Conservation (phyloP, 306 rosid species). For the Quercus gilva region DNA sequence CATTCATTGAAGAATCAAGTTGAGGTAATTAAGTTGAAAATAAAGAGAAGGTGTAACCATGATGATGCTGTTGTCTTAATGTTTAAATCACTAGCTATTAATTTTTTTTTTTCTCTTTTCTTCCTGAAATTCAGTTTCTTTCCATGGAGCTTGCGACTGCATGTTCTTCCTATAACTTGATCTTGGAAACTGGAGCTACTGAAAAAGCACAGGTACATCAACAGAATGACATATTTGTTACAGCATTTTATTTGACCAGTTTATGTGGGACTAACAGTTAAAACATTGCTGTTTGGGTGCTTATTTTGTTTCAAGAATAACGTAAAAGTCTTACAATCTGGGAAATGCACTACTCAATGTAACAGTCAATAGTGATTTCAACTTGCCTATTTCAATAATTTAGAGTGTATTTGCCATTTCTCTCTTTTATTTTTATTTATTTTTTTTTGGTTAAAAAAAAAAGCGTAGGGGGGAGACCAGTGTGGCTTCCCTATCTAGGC, state of each 20-base stretch:
- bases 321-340: no score
- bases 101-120: not conserved
- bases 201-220: conserved; percentile 20
- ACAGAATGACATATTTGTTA: not conserved
- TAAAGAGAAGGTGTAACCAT: not conserved
- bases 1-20: conserved; percentile 34
- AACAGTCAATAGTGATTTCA: no score
- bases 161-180: conserved; percentile 24
- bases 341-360: no score
- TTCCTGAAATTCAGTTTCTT: conserved; percentile 31
- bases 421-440: no score
- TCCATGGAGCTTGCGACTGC: conserved; percentile 39
- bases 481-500: no score
- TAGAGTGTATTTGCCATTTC: no score
- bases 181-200: conserved; percentile 3
- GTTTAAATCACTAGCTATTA: not conserved
- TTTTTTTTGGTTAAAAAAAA: no score
- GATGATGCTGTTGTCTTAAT: not conserved
- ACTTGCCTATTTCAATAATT: no score
- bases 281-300: not conserved
- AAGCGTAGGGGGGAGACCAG: no score
- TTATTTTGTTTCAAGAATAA: not conserved
- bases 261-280: not conserved
- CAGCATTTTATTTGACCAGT: not conserved
- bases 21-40: conserved; percentile 27